Base-by-base conservation (phyloP, 768 basidiomycete species). In the Russula earlei region DNA sequence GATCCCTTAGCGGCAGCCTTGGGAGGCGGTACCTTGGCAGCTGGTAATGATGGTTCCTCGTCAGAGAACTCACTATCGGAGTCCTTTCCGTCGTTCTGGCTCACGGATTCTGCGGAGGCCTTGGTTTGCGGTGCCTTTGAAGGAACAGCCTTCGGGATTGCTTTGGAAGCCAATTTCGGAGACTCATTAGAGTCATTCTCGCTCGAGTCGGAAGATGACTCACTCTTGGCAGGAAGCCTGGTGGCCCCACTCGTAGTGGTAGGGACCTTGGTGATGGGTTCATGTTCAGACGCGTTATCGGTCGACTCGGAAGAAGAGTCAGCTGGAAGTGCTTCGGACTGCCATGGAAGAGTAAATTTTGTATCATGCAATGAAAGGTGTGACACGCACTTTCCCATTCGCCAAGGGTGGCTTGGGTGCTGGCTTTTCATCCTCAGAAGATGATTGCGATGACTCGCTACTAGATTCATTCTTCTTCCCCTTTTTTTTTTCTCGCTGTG, bases 371-470 rank as follows among this genome's bases (percentile, higher is more conserved):
- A 52, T 31, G n/a, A 37, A 15, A 22, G 31, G 4, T 17, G 31
- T 41, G 24, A 24, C 24, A 53, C 51, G 8, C 25, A 58, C 56
- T 17, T 58, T 58, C 14, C 45, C 56, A 37, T 53, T 57, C 27
- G 38, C 47, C 34, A 52, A 37, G 2, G 37, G 12, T 24, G 19
- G 38, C n/a, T 37, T 53, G 33, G 67, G 68, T 56, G 72, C 70
- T n/a, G 70, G 68, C 55, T 72, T 71, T 66, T 74, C 73, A 45
- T 72, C 70, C 37, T 70, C 61, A 38, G 67, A 67, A 14, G 69
- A 70, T 14, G 68, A 68, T 44, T 67, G 64, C 1, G 64, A 68
- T 12, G 66, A 70, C 47, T 64, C 67, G 27, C 65, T 67, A 22
- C 65, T 66, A 24, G 60, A 57, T 52, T 62, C 62, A 42, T 57